Evolutionary conservation across 2,329 filamentous ascomycete genomes (phyloP), one percentile per base, ranked within the genome.

Genomic region (Paecilomyces sp.): DNA sequence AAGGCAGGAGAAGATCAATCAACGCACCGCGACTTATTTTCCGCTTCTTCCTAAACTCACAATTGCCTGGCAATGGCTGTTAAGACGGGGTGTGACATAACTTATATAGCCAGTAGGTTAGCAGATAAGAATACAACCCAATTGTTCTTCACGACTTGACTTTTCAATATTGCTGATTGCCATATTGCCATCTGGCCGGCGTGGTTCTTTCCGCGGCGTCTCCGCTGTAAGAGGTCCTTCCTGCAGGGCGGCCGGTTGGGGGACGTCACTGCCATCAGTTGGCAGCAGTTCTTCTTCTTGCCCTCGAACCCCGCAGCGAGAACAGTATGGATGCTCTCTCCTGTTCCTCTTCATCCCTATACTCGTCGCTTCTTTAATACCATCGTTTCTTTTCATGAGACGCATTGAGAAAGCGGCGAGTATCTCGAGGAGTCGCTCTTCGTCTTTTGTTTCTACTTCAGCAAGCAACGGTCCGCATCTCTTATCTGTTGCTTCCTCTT

Each of bases 1-100:
- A 88, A 86, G 81, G 83, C 82, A 77, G 83, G 86, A 88, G 85
- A 74, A 90, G 71, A 88, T 63, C 58, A 70, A 81, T 62, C 58
- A 58, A 62, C 41, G 13, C 66, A 72, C 65, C 68, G 71, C 67
- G 69, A 65, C 73, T 74, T 77, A 74, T 76, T 71, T 76, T 73
- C 70, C 72, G 54, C 65, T 62, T 62, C 66, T 69, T 66, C 65
- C 65, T 65, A 70, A 69, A 66, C 63, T 64, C 66, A 73, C 70
- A 70, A 67, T 72, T 63, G 72, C 73, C 61, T 68, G 62, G 60
- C 58, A 57, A 64, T 61, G 70, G 73, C 70, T 66, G 68, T 70
- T 76, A 75, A 77, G 74, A 71, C 72, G 68, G 70, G 66, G 65
- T 73, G 72, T 69, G 60, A 76, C 73, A 77, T 66, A 65, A 28